Conservation (phyloP, 306 rosid species). For the Glycyrrhiza uralensis region DNA sequence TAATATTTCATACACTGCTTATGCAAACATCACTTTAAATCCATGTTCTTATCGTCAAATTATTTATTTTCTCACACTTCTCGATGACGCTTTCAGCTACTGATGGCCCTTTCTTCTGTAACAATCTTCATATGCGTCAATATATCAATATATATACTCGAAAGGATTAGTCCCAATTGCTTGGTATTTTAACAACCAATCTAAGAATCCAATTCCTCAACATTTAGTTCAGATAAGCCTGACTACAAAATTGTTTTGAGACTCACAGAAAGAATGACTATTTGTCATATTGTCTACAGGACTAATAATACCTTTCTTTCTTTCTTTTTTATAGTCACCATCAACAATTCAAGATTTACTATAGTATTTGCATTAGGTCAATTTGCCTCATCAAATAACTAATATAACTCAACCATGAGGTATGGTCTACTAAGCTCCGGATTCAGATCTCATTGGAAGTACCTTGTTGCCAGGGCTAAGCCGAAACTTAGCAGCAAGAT, state of each 20-base stretch:
- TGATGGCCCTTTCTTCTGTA: neutral
- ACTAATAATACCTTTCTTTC: neutral
- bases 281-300: conserved; percentile 34
- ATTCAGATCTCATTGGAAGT: neutral
- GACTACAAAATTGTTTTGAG: conserved; percentile 43
- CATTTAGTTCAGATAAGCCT: conserved; percentile 27
- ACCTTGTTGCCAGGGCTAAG: neutral
- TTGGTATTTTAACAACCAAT: neutral
- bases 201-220: conserved; percentile 33
- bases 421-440: neutral
- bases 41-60: neutral
- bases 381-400: conserved; percentile 17
- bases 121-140: neutral
- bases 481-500: neutral
- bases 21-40: neutral
- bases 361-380: conserved; percentile 27
- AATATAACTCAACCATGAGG: conserved; percentile 10
- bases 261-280: conserved; percentile 19
- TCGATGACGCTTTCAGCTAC: neutral
- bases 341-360: conserved; percentile 26
- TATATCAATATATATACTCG: neutral
- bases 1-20: neutral
- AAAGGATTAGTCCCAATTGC: conserved; percentile 20
- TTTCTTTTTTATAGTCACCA: conserved; percentile 27
- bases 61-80: neutral